These are phyloP conservation scores for Papiliotrema terrestris DNA, from an alignment of 1,284 basidiomycete genomes.

Conservation along the genomic window DNA sequence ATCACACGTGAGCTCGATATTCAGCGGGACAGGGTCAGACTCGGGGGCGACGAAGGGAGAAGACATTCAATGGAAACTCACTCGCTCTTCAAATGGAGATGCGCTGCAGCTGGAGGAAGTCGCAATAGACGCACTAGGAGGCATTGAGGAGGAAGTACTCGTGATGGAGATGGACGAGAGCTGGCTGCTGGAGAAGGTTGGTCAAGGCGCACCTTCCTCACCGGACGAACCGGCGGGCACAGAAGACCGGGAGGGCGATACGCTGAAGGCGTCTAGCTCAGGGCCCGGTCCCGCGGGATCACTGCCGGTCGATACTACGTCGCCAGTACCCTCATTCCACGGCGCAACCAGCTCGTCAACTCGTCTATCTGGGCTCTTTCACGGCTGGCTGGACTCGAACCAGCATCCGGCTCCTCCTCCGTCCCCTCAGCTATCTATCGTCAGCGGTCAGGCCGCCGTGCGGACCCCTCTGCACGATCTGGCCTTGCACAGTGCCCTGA, in stretches of 20 bases:
- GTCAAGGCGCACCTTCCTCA: not conserved
- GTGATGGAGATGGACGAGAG: constrained; percentile 15
- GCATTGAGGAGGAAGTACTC: not conserved
- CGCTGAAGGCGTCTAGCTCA: constrained; percentile 16
- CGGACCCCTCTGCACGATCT: not conserved
- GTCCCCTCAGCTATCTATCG: constrained; percentile 11
- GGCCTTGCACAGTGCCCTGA: not conserved
- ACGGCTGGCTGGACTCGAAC: constrained; percentile 19
- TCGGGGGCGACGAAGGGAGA: not conserved
- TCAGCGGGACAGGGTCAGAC: not conserved
- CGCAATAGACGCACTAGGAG: not conserved
- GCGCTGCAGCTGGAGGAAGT: not conserved
- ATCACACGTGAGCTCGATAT: constrained; percentile 2
- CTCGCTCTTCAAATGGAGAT: not conserved
- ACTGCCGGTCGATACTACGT: not conserved
- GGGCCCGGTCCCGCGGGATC: not conserved
- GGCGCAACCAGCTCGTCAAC: not conserved
- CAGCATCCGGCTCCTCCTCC: constrained; percentile 24
- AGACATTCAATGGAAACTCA: not conserved
- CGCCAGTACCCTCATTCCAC: not conserved
- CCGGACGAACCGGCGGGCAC: not conserved
- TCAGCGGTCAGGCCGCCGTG: not conserved
- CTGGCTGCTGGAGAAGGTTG: constrained; percentile 20
- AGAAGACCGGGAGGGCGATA: constrained; percentile 11
- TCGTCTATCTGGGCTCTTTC: constrained; percentile 23